Evolutionary conservation across 352 stramenopile species (phyloP).

Genomic region (Globisporangium middletonii): DNA sequence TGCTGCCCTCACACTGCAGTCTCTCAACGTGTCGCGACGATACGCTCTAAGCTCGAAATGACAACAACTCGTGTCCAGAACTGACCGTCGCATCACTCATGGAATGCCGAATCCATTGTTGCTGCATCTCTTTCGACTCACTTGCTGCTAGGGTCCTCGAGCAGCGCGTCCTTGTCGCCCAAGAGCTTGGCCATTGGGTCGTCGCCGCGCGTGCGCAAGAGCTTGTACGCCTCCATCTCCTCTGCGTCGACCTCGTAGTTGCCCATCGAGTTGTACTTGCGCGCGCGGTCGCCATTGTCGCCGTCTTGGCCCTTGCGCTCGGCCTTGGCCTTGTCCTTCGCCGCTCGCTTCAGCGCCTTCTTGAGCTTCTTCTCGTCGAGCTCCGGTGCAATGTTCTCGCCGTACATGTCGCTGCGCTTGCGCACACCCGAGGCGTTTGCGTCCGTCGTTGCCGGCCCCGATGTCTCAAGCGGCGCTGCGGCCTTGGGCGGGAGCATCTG

Average conservation of each 20-base stretch:
- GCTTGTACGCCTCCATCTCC: slow-evolving; percentile 95
- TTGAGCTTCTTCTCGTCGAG: slow-evolving; percentile 84
- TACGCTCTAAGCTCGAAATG: no score
- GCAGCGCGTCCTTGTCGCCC: slow-evolving; percentile 35
- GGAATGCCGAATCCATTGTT: neutral
- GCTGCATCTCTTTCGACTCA: neutral
- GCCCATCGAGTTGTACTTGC: slow-evolving; percentile 94
- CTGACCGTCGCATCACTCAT: neutral
- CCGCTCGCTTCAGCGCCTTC: slow-evolving; percentile 72
- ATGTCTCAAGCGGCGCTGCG: no score
- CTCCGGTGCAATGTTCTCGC: slow-evolving; percentile 73
- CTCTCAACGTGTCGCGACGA: no score
- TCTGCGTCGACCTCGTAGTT: slow-evolving; percentile 90
- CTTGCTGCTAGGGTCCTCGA: slow-evolving; percentile 15
- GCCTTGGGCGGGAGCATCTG: slow-evolving; percentile 35
- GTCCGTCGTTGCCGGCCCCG: neutral
- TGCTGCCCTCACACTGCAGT: neutral
- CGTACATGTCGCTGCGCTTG: slow-evolving; percentile 86
- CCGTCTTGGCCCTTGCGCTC: slow-evolving; percentile 39
- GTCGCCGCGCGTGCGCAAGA: slow-evolving; percentile 81
- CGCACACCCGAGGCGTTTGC: slow-evolving; percentile 19
- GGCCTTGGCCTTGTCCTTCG: slow-evolving; percentile 23
- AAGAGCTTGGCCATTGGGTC: slow-evolving; percentile 95
- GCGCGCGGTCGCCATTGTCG: slow-evolving; percentile 65
- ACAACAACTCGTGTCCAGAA: no score